Percentiles rank a stretch among this genome's conserved stretches.
These are phyloP conservation scores for Dryas drummondii DNA, from an alignment of 306 rosid species.

Conservation along the genomic window DNA sequence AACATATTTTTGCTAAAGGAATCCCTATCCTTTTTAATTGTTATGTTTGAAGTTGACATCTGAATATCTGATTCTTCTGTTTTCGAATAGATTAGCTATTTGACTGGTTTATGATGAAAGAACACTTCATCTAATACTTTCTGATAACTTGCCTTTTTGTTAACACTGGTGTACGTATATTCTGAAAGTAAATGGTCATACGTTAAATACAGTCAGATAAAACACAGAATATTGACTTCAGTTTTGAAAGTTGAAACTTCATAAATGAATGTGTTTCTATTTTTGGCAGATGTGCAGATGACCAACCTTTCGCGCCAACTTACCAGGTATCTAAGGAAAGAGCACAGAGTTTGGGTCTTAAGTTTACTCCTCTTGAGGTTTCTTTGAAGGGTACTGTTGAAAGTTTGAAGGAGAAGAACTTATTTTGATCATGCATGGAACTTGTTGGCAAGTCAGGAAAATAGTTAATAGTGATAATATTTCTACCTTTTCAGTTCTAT, in stretches of 20 bases:
- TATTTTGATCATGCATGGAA: conserved; percentile 8
- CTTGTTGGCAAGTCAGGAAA: too few species aligned
- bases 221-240: background rate
- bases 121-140: background rate
- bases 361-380: conserved; percentile 4
- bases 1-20: background rate
- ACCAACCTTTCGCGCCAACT: background rate
- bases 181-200: background rate
- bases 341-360: conserved; percentile 1
- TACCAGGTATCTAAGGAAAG: conserved; percentile 22
- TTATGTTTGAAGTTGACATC: background rate
- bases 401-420: conserved; percentile 21
- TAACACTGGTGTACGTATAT: background rate
- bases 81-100: too few species aligned
- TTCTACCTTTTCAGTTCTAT: too few species aligned
- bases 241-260: background rate
- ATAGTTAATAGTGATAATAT: too few species aligned
- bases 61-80: too few species aligned
- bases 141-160: background rate
- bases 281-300: conserved; percentile 23
- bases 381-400: background rate
- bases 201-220: background rate
- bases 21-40: background rate
- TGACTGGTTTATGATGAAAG: too few species aligned
- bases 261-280: background rate